Conservation (phyloP, 2,329 filamentous ascomycete genomes). For the Dactylellina leptospora region DNA sequence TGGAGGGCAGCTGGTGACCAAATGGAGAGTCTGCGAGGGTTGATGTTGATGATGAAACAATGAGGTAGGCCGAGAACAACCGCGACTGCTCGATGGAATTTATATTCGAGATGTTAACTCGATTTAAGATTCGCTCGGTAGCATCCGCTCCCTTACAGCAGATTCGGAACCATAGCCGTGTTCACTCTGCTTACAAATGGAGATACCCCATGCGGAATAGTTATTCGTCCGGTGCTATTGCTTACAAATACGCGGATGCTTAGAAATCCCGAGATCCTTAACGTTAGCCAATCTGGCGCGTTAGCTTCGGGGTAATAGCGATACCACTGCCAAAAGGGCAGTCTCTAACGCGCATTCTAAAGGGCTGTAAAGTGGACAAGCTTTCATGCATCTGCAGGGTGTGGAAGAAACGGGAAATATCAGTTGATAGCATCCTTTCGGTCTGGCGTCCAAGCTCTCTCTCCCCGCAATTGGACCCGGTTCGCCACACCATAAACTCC, state of each 20-base stretch:
- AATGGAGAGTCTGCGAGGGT: not conserved
- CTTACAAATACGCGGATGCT: constrained; percentile 28
- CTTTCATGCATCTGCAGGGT: too few relatives aligned
- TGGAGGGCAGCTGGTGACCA: too few relatives aligned
- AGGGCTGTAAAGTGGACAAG: too few relatives aligned
- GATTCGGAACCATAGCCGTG: constrained; percentile 13
- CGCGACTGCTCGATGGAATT: not conserved
- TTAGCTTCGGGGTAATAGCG: too few relatives aligned
- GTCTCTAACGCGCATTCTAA: too few relatives aligned
- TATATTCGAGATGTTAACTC: not conserved
- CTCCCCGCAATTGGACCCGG: too few relatives aligned
- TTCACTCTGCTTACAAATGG: constrained; percentile 28
- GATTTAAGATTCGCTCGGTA: not conserved
- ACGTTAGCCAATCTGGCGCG: constrained; percentile 22
- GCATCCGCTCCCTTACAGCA: too few relatives aligned
- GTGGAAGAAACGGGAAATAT: too few relatives aligned
- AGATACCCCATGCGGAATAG: not conserved
- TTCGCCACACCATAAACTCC: too few relatives aligned
- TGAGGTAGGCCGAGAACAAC: not conserved
- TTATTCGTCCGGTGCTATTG: constrained; percentile 15
- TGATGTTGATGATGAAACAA: not conserved
- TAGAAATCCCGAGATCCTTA: not conserved
- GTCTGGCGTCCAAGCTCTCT: too few relatives aligned
- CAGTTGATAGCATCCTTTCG: too few relatives aligned
- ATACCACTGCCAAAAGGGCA: too few relatives aligned